These are phyloP conservation scores for Phaeosphaeriaceae sp. DNA, from an alignment of 2,329 filamentous ascomycete species.

Conservation along the genomic window DNA sequence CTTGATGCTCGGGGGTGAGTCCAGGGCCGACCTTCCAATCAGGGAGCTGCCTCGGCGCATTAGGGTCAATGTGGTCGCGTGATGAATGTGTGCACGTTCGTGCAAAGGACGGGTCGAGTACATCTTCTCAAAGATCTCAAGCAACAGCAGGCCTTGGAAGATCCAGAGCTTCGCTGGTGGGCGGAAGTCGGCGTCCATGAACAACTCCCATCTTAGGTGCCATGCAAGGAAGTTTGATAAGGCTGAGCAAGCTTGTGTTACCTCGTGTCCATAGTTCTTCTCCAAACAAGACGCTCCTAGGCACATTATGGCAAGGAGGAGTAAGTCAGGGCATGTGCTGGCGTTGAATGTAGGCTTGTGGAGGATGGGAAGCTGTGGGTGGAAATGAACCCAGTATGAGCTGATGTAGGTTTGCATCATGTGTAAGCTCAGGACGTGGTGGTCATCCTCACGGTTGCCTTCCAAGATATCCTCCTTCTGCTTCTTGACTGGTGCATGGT, in stretches of 20 bases:
- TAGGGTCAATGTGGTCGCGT: slow-evolving; percentile 91
- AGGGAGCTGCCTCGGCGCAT: slow-evolving; percentile 94
- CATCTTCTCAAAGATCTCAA: slow-evolving; percentile 98
- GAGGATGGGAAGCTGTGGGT: slow-evolving; percentile 90
- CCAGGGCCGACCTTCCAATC: slow-evolving; percentile 82
- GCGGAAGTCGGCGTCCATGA: slow-evolving; percentile 87
- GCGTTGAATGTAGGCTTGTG: slow-evolving; percentile 94
- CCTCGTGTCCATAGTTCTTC: slow-evolving; percentile 75
- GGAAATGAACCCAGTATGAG: slow-evolving; percentile 95
- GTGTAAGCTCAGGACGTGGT: slow-evolving; percentile 75
- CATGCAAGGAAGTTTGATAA: slow-evolving; percentile 89
- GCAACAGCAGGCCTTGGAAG: slow-evolving; percentile 86
- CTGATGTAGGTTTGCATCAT: slow-evolving; percentile 94
- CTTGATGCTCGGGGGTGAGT: slow-evolving; percentile 79
- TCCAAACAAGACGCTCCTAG: slow-evolving; percentile 92
- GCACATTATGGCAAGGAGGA: slow-evolving; percentile 88
- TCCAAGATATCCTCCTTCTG: slow-evolving; percentile 79
- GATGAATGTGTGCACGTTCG: slow-evolving; percentile 94
- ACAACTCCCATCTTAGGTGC: slow-evolving; percentile 95
- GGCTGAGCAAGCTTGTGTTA: slow-evolving; percentile 78
- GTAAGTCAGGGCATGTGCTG: slow-evolving; percentile 81
- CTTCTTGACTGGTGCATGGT: slow-evolving; percentile 74
- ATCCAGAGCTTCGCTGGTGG: slow-evolving; percentile 96
- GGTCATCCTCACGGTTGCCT: slow-evolving; percentile 72
- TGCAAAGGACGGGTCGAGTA: slow-evolving; percentile 91